Percentiles rank a stretch among this genome's conserved stretches.
Conservation (phyloP, 345 rosid species). For the Capsella bursapastoris region DNA sequence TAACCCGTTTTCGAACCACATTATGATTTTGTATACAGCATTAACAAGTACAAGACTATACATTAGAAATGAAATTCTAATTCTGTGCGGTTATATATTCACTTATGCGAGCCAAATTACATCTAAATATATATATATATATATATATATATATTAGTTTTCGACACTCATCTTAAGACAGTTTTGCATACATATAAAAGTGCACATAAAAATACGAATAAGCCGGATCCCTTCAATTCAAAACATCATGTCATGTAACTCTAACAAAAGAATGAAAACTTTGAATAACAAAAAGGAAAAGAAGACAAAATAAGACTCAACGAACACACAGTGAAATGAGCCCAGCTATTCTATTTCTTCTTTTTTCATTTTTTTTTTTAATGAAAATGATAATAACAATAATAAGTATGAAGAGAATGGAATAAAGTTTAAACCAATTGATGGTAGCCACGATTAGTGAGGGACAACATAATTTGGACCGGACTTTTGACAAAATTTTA, state of each 20-base stretch:
- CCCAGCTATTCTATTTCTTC: slow-evolving; percentile 28
- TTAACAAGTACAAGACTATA: background rate
- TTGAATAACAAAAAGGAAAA: background rate
- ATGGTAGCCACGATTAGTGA: slow-evolving; percentile 48
- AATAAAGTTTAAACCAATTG: slow-evolving; percentile 41
- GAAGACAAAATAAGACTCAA: slow-evolving; percentile 47
- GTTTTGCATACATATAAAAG: background rate
- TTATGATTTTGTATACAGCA: background rate
- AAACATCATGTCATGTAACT: background rate
- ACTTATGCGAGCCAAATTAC: too few relatives aligned
- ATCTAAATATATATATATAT: background rate
- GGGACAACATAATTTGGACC: slow-evolving; percentile 49
- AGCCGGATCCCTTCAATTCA: background rate
- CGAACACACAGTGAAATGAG: slow-evolving; percentile 41
- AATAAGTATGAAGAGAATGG: slow-evolving; percentile 5
- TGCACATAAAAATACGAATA: background rate
- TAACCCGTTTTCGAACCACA: slow-evolving; percentile 11
- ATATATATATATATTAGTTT: background rate
- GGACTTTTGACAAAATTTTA: slow-evolving; percentile 28
- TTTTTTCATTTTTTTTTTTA: background rate
- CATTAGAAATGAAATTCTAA: background rate
- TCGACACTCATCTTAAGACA: background rate
- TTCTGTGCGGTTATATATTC: background rate
- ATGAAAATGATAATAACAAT: background rate
- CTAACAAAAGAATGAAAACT: background rate